Percentiles rank a stretch among this genome's conserved stretches.
Conservation (phyloP, 257 asterid genomes). For the Penstemon davidsonii region DNA sequence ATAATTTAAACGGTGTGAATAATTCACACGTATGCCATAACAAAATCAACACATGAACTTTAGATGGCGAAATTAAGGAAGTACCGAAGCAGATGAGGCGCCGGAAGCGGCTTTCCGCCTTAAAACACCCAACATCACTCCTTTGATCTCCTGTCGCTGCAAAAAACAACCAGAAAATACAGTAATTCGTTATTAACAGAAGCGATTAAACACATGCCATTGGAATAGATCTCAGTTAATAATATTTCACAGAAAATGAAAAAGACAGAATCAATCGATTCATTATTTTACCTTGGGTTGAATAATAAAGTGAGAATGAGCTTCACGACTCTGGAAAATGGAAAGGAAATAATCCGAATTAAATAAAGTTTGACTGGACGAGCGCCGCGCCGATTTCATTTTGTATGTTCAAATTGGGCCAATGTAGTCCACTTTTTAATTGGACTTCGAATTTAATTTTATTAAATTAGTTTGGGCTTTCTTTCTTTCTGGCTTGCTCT, state of each 20-base stretch:
- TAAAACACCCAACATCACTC: constrained; percentile 78
- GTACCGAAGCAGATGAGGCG: constrained; percentile 64
- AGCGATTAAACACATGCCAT: not conserved
- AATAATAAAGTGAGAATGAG: constrained; percentile 31
- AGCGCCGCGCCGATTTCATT: not conserved
- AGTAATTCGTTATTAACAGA: not conserved
- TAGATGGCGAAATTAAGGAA: not conserved
- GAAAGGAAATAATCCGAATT: not conserved
- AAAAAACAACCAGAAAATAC: constrained; percentile 12
- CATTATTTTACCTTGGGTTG: constrained; percentile 26
- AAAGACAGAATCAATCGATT: constrained; percentile 8
- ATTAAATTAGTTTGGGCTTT: not conserved
- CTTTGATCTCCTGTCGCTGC: constrained; percentile 40
- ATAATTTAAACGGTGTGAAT: too few relatives aligned
- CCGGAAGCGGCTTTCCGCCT: constrained; percentile 80
- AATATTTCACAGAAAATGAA: constrained; percentile 18
- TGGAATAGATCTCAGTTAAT: not conserved
- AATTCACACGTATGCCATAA: not conserved
- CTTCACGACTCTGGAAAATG: not conserved
- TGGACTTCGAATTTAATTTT: not conserved
- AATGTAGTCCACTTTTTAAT: not conserved
- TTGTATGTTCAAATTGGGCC: not conserved
- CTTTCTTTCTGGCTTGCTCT: not conserved
- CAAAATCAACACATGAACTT: not conserved
- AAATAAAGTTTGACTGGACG: too few relatives aligned